A percentile compares a stretch with the other conserved stretches of the same genome.
phyloP scores from a whole-genome alignment of 176 grass and related monocot genomes.

The Aechmea fasciata region DNA sequence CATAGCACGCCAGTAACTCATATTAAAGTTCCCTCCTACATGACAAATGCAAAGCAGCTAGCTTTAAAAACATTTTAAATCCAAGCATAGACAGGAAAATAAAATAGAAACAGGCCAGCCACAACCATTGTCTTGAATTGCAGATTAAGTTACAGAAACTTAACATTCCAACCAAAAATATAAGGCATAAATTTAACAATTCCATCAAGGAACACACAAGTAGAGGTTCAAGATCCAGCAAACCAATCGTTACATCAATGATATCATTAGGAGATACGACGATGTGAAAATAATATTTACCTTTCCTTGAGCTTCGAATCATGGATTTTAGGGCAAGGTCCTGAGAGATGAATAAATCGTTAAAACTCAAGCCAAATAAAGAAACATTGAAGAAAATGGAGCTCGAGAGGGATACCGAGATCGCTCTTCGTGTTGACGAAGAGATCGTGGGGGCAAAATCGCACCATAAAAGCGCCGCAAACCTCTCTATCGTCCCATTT shows the following conservation, averaged over 20 bases:
- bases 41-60: constrained; percentile 28
- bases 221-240: background rate
- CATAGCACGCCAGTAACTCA: constrained; percentile 35
- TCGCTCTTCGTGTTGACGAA: constrained; percentile 94
- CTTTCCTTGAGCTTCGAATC: constrained; percentile 96
- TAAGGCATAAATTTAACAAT: too few relatives aligned
- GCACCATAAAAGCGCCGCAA: constrained; percentile 62
- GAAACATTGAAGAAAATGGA: background rate
- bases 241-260: background rate
- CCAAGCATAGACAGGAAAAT: background rate
- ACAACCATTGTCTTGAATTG: too few relatives aligned
- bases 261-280: constrained; percentile 9
- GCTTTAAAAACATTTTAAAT: constrained; percentile 19
- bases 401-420: constrained; percentile 39
- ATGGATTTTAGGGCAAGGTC: constrained; percentile 74
- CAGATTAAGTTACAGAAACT: too few relatives aligned
- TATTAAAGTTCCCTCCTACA: constrained; percentile 37
- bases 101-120: background rate
- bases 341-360: constrained; percentile 24
- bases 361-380: constrained; percentile 13
- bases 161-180: too few relatives aligned
- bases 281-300: constrained; percentile 22
- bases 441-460: constrained; percentile 86
- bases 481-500: constrained; percentile 86
- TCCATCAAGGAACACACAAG: background rate